Evolutionary conservation across 306 rosid species (phyloP), one percentile per base, ranked within the genome.

Genomic region (Vicia villosa): DNA sequence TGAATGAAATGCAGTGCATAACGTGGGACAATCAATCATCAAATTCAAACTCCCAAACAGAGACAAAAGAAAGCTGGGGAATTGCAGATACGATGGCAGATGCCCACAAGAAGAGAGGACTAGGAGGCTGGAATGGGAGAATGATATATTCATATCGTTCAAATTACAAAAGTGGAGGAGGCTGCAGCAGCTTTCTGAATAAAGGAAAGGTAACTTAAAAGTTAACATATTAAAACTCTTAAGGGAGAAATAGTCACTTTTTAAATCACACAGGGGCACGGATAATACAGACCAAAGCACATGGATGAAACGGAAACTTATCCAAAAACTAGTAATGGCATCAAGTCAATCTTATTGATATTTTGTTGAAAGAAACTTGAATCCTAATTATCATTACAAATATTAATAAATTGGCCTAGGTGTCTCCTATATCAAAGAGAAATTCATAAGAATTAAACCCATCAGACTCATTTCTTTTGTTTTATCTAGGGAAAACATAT

Each of bases 391-490:
- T 28, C 60, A 21, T 42, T 8, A 24, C 43, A 69, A 13, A 30
- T 21, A 69, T n/a, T 9, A n/a, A 21, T 9, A 46, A 43, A 14
- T 43, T 63, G 17, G 26, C 40, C 42, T 61, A 28, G 28, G 54
- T 12, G 26, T 8, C 8, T 42, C 52, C 47, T 65, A 49, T 72
- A 37, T 19, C 58, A 57, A 65, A 57, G 69, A 34, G 10, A 36
- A 72, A 72, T 72, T 57, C 47, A 54, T 24, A 65, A 56, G 47
- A 43, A 72, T 16, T 37, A 20, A 62, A 52, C 54, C 26, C 52
- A 54, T 9, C 68, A 45, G 17, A 15, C 22, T 41, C 40, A 17
- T 34, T 62, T 62, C 21, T 47, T 49, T 42, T 20, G 49, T 63
- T 64, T 63, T 6, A 63, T 12, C 43, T 46, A 12, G 0, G 17